Base-by-base conservation (phyloP, 2,329 filamentous ascomycete genomes). In the Trichophyton equinum region DNA sequence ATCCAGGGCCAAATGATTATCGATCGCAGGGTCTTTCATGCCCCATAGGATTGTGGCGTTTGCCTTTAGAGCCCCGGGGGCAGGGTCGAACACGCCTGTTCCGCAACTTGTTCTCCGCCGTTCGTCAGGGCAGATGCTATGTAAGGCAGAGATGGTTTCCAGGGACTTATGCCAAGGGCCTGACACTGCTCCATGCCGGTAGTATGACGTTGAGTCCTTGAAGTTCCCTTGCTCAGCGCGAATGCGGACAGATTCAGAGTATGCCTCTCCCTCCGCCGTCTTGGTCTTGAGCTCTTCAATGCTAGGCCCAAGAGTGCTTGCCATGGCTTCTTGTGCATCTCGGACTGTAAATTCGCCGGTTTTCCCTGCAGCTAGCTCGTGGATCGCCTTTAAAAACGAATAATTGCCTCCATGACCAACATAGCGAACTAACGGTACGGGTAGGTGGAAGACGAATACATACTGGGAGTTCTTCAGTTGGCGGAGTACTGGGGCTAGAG, bases 11-110 rank as follows among this genome's bases (percentile, higher is more conserved):
- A 84, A 69, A 11, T 72, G 69, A 47, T 69, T 70, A 57, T 81
- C 76, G 42, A 84, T 74, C 4, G 81, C 81, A 9, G 72, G 66
- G 66, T 85, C 82, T 22, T 74, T 66, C 64, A 78, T 70, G 1
- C 81, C 82, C 72, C 80, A 81, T 46, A 85, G 63, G 18, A 84
- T 67, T 4, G 81, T 83, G 13, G 79, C 73, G 18, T 76, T 77
- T 9, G 79, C 80, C 62, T 78, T 79, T 22, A 84, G 68, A 2
- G 74, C 69, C 2, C 79, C 80, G 2, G 75, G 75, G 0, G 72
- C 74, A 5, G 75, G 73, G 27, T 76, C 73, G 64, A 79, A 79
- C 13, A 81, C 60, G 0, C 74, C 75, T 0, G 70, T 69, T 22
- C 75, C 74, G 49, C 70, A 75, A 61, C 69, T 73, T 11, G 68